Percentiles rank a stretch among this genome's conserved stretches.
Conservation (phyloP, 106 monocot species). For the Dendrobium huoshanense region DNA sequence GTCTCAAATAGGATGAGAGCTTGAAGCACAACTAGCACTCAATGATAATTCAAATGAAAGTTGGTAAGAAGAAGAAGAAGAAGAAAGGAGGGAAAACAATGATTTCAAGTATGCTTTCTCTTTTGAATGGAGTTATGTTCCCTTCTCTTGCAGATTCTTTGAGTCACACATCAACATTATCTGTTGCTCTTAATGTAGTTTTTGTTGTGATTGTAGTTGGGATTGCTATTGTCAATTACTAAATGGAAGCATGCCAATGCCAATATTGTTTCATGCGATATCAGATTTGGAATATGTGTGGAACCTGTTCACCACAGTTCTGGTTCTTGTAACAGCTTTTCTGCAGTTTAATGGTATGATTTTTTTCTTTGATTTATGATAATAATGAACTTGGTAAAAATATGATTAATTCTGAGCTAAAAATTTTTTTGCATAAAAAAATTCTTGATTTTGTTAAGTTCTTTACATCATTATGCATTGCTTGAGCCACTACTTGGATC, state of each 20-base stretch:
- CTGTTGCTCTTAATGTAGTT: constrained; percentile 55
- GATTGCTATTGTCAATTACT: constrained; percentile 48
- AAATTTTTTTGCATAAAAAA: neutral
- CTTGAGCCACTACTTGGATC: neutral
- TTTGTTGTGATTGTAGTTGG: constrained; percentile 65
- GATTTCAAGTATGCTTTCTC: too few relatives aligned
- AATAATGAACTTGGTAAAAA: neutral
- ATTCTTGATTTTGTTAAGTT: neutral
- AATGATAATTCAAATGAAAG: too few relatives aligned
- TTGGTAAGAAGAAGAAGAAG: too few relatives aligned
- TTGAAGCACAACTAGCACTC: too few relatives aligned
- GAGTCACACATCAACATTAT: constrained; percentile 61
- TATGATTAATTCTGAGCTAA: neutral
- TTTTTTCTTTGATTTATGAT: neutral
- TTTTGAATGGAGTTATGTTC: neutral
- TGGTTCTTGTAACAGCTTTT: constrained; percentile 59
- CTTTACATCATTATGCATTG: neutral
- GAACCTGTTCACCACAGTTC: constrained; percentile 65
- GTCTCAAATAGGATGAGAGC: too few relatives aligned
- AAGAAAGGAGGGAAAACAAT: too few relatives aligned
- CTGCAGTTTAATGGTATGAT: constrained; percentile 64
- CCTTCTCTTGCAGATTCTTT: constrained; percentile 52
- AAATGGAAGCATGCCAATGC: constrained; percentile 42
- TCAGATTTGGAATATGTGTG: constrained; percentile 40
- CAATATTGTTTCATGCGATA: constrained; percentile 44